These are phyloP conservation scores for Neurospora africana DNA, from an alignment of 495 filamentous ascomycete genomes.

Conservation along the genomic window DNA sequence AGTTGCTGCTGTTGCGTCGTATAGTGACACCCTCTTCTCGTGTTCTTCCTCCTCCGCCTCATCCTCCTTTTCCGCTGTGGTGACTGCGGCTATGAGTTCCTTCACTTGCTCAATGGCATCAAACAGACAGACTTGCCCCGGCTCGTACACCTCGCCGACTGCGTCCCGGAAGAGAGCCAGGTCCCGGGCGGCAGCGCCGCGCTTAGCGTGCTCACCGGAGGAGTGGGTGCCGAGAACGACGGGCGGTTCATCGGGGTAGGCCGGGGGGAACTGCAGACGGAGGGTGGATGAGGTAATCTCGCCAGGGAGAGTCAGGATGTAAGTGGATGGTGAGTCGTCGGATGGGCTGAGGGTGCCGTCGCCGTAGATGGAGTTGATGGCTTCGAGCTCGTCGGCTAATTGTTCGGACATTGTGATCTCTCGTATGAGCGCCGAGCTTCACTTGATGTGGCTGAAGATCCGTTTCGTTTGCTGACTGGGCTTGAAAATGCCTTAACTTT, in stretches of 20 bases:
- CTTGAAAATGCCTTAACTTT: not conserved
- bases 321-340: slow-evolving; percentile 22
- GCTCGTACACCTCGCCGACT: slow-evolving; percentile 51
- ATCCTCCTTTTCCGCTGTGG: slow-evolving; percentile 3
- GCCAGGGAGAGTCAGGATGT: slow-evolving; percentile 42
- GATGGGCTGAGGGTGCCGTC: slow-evolving; percentile 45
- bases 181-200: slow-evolving; percentile 59
- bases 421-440: not conserved
- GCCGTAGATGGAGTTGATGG: slow-evolving; percentile 90
- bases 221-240: slow-evolving; percentile 57
- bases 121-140: slow-evolving; percentile 76
- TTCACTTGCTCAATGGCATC: slow-evolving; percentile 65
- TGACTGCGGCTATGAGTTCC: slow-evolving; percentile 16
- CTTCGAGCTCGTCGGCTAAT: slow-evolving; percentile 72
- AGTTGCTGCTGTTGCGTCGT: not conserved
- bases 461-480: too few species aligned
- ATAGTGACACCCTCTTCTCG: not conserved
- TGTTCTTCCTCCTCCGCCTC: not conserved
- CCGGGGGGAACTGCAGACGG: slow-evolving; percentile 52
- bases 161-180: slow-evolving; percentile 56
- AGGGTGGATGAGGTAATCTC: slow-evolving; percentile 36
- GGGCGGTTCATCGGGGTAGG: slow-evolving; percentile 64
- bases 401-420: slow-evolving; percentile 54
- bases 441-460: not conserved
- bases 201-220: slow-evolving; percentile 43